Evolutionary conservation across 169 alveolate species (phyloP).

Genomic region (Plasmodium relictum): DNA sequence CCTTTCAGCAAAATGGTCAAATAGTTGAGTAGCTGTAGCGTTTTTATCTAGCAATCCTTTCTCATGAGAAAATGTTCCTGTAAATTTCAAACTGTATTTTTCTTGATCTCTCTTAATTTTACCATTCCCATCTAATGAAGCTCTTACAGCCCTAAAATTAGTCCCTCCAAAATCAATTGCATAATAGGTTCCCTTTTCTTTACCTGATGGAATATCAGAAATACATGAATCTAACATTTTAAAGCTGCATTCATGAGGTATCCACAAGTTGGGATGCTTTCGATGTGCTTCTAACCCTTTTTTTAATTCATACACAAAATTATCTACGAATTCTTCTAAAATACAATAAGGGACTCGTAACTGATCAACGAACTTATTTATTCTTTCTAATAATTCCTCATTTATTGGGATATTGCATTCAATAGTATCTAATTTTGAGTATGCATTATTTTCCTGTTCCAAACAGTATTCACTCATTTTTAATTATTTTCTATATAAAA

Average conservation of each 20-base stretch:
- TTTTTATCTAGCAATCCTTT: constrained; percentile 88
- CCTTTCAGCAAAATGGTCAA: constrained; percentile 87
- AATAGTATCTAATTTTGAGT: constrained; percentile 51
- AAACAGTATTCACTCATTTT: constrained; percentile 55
- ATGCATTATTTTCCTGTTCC: constrained; percentile 28
- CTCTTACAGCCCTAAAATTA: constrained; percentile 90
- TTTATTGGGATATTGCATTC: constrained; percentile 59
- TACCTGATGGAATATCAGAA: constrained; percentile 88
- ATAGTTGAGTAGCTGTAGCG: constrained; percentile 88
- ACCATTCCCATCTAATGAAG: constrained; percentile 88
- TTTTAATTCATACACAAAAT: constrained; percentile 79
- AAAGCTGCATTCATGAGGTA: constrained; percentile 87
- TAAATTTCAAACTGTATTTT: constrained; percentile 80
- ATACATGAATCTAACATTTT: constrained; percentile 92
- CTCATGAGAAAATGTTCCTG: constrained; percentile 83
- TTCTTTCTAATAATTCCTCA: constrained; percentile 26
- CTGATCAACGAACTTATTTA: constrained; percentile 56
- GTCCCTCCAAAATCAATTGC: constrained; percentile 94
- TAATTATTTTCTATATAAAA: not conserved
- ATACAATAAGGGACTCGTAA: constrained; percentile 40
- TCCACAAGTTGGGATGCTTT: constrained; percentile 85
- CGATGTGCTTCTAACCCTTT: constrained; percentile 86
- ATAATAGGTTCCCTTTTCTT: constrained; percentile 90
- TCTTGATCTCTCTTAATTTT: constrained; percentile 85
- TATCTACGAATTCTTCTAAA: constrained; percentile 73